Evolutionary conservation across 371 early-diverging fungal genomes (phyloP).

Genomic region (Actinomortierella ambigua): DNA sequence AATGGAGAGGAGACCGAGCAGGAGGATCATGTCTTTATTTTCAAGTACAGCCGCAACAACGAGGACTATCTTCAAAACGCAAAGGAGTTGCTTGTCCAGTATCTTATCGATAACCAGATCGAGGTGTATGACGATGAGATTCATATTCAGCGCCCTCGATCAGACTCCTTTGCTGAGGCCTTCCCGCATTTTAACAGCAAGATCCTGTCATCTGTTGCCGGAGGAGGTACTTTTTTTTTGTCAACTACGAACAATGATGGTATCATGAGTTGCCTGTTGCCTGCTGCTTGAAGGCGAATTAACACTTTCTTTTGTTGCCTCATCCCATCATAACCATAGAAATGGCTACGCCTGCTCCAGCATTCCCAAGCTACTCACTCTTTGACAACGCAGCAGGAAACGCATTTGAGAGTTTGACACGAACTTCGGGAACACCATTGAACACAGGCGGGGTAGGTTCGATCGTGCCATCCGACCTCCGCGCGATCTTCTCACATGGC

Average conservation of each 20-base stretch:
- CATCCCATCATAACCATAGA: constrained; percentile 8
- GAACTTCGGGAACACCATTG: constrained; percentile 5
- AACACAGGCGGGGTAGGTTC: constrained; percentile 1
- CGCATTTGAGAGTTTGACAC: constrained; percentile 33
- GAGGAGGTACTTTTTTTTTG: constrained; percentile 24
- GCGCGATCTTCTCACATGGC: constrained; percentile 33
- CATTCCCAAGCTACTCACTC: constrained; percentile 35
- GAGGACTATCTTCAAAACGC: constrained; percentile 44
- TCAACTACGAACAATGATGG: too few relatives aligned
- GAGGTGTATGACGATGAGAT: constrained; percentile 30
- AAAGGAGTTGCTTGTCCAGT: constrained; percentile 47
- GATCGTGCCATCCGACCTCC: constrained; percentile 32
- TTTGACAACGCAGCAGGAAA: constrained; percentile 37
- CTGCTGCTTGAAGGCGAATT: too few relatives aligned
- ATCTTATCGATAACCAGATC: constrained; percentile 48
- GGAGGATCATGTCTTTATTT: constrained; percentile 26
- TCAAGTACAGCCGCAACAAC: constrained; percentile 42
- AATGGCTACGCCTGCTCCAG: constrained; percentile 16
- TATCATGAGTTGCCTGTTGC: too few relatives aligned
- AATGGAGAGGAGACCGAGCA: constrained; percentile 17
- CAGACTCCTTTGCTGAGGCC: constrained; percentile 46
- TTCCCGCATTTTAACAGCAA: constrained; percentile 47
- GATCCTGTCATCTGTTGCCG: constrained; percentile 34
- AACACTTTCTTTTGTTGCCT: not conserved
- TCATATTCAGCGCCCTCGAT: constrained; percentile 36